Evolutionary conservation across 2,329 filamentous ascomycete genomes (phyloP), one percentile per base, ranked within the genome.

Genomic region (Aureobasidium lini): DNA sequence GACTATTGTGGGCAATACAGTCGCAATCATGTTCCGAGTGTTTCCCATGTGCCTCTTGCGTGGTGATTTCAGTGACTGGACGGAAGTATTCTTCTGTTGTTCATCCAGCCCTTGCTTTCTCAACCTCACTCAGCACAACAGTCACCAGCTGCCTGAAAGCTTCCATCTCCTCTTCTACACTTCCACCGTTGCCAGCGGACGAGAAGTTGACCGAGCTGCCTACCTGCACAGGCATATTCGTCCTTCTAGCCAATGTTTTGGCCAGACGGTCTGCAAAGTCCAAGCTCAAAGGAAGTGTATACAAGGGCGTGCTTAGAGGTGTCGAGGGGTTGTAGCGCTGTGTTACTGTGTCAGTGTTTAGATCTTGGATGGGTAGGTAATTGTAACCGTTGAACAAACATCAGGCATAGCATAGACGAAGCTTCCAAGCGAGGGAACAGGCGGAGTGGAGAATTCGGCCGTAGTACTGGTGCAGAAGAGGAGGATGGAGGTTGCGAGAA

Each of bases 341-440:
- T 40, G n/a, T 42, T 36, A 16, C 29, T 5, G 11, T 9, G 34
- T 43, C 69, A 54, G 39, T 16, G n/a, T 32, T 9, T 40, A 36
- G 48, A 16, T 13, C 2, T 39, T 10, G 36, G 7, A 16, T 29
- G 16, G 5, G 18, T 8, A 32, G 31, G 48, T 16, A 47, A 8
- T 28, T n/a, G 49, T 29, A 36, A 57, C 23, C 4, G 23, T 23
- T 23, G 4, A 23, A 23, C 78, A 67, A 77, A 96, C 94, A 75
- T 96, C 88, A 15, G 94, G 93, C 71, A 99, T 83, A 2, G 92
- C 89, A 71, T 96, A 97, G 47, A 97, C 89, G 69, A 97, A 93
- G 52, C 90, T 96, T 3, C 94, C 93, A 73, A 97, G 81, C 1
- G 73, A 65, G 2, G 75, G 52, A 81, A 76, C 42, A 81, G 75